Conservation (phyloP, 2,329 filamentous ascomycete species). For the Clarireedia paspali region DNA sequence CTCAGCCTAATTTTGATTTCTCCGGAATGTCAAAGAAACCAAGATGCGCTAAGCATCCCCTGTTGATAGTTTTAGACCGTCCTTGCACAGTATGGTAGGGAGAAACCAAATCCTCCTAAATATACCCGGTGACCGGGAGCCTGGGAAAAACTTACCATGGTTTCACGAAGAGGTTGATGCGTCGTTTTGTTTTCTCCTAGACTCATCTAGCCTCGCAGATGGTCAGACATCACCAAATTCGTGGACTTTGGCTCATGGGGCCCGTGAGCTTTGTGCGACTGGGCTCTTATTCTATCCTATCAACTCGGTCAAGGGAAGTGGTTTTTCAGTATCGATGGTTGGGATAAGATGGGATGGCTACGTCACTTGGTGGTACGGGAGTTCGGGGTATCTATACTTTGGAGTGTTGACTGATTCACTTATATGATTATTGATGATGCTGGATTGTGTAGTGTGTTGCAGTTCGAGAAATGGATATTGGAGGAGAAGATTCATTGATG, state of each 20-base stretch:
- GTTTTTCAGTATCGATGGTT: no score
- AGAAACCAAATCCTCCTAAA: not conserved
- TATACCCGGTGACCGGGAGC: not conserved
- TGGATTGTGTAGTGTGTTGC: not conserved
- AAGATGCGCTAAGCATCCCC: no score
- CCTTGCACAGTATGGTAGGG: not conserved
- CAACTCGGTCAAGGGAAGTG: not conserved
- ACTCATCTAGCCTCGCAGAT: not conserved
- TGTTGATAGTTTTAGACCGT: no score
- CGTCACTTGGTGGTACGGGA: not conserved
- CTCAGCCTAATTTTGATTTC: not conserved
- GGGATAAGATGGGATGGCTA: not conserved
- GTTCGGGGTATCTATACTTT: not conserved
- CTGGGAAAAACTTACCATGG: not conserved
- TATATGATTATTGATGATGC: not conserved
- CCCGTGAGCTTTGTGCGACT: not conserved
- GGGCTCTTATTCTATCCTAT: not conserved
- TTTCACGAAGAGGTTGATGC: not conserved
- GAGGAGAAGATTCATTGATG: no score
- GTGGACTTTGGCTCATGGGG: not conserved
- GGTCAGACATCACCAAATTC: not conserved
- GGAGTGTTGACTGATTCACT: not conserved
- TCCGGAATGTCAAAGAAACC: no score
- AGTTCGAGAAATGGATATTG: no score
- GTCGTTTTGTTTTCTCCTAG: not conserved